Percentiles rank a stretch among this genome's conserved stretches.
Evolutionary conservation across 1,284 basidiomycete species (phyloP).

Genomic region (Ceratobasidium sp.): DNA sequence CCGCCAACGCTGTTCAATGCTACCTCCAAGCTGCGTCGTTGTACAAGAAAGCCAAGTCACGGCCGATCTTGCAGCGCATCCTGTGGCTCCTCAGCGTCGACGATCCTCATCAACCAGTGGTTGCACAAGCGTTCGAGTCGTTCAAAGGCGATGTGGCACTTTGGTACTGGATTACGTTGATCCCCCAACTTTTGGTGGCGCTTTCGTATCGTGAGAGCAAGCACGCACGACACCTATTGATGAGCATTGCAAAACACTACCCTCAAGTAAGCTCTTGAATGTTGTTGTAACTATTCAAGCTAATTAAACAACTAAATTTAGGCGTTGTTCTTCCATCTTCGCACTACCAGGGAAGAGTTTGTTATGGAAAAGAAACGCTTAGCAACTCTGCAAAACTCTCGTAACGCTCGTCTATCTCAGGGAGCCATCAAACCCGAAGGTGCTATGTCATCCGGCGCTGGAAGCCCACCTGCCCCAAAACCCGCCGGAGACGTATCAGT

Average conservation of each 20-base stretch:
- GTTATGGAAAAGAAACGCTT: slow-evolving; percentile 48
- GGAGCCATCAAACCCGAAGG: slow-evolving; percentile 52
- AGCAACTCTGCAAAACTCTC: slow-evolving; percentile 50
- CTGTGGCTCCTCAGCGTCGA: slow-evolving; percentile 98
- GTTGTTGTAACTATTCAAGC: slow-evolving; percentile 3
- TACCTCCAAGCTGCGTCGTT: slow-evolving; percentile 97
- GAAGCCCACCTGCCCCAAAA: slow-evolving; percentile 44
- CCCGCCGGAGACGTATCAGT: slow-evolving; percentile 50
- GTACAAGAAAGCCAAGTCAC: slow-evolving; percentile 95
- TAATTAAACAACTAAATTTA: slow-evolving; percentile 57
- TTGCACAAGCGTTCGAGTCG: slow-evolving; percentile 92
- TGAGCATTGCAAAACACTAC: slow-evolving; percentile 92
- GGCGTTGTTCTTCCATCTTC: slow-evolving; percentile 96
- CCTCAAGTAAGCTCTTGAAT: slow-evolving; percentile 78
- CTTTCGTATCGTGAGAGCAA: slow-evolving; percentile 93
- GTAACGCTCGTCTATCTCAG: slow-evolving; percentile 53
- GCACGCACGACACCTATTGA: slow-evolving; percentile 90
- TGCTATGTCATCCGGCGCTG: slow-evolving; percentile 44
- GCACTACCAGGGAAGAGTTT: slow-evolving; percentile 93
- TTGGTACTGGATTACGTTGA: slow-evolving; percentile 99
- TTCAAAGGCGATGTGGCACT: slow-evolving; percentile 97
- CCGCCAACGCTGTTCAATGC: slow-evolving; percentile 94
- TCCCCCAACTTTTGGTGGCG: slow-evolving; percentile 94
- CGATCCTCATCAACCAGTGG: slow-evolving; percentile 74
- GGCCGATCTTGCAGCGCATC: slow-evolving; percentile 91